phyloP scores from a whole-genome alignment of 257 asterid genomes.

The Petrea volubilis region DNA sequence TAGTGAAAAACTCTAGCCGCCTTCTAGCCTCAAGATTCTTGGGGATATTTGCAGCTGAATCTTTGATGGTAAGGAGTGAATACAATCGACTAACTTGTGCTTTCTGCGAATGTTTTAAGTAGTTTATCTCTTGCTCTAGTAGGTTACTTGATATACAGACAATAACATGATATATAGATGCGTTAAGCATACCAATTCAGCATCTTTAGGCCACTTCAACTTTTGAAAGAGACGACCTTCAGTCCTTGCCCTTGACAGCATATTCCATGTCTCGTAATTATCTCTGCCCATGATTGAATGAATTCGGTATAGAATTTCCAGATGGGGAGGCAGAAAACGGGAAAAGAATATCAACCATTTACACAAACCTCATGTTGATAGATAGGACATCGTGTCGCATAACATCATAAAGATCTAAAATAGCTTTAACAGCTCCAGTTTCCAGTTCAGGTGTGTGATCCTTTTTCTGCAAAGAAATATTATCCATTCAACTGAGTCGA shows the following conservation, averaged over 20 bases:
- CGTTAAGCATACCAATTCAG: constrained; percentile 60
- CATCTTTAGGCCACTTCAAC: constrained; percentile 90
- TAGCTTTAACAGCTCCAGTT: constrained; percentile 87
- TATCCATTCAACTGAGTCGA: constrained; percentile 14
- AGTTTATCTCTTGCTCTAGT: constrained; percentile 25
- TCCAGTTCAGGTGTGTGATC: constrained; percentile 77
- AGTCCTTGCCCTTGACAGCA: constrained; percentile 74
- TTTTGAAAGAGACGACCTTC: constrained; percentile 93
- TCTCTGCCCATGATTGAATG: constrained; percentile 47
- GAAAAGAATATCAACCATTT: constrained; percentile 12
- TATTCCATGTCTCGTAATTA: constrained; percentile 76
- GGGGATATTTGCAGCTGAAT: constrained; percentile 89
- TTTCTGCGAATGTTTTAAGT: constrained; percentile 52
- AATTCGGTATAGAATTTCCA: constrained; percentile 2
- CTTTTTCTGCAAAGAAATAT: constrained; percentile 56
- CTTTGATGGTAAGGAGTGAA: constrained; percentile 85
- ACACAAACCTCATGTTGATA: constrained; percentile 74
- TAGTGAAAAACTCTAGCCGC: constrained; percentile 85
- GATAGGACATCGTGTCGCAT: constrained; percentile 76
- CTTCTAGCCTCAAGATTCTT: constrained; percentile 93
- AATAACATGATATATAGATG: constrained; percentile 14
- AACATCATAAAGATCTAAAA: constrained; percentile 95
- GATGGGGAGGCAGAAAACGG: background rate
- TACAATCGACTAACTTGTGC: constrained; percentile 72
- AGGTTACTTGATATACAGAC: constrained; percentile 2